phyloP scores from a whole-genome alignment of 371 early-diverging fungal genomes.

The Lichtheimia ramosa region DNA sequence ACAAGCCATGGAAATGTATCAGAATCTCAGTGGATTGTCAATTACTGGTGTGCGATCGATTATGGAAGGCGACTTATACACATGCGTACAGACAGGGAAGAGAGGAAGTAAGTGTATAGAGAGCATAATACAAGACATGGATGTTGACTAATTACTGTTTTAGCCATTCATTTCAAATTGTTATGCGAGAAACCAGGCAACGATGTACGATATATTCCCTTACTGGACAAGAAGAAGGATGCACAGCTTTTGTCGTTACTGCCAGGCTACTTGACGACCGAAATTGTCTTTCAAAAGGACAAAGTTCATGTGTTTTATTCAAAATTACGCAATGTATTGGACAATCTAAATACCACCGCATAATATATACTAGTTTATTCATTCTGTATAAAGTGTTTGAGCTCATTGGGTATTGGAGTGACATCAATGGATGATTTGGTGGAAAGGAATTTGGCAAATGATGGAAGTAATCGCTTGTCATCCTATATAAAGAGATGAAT shows the following conservation, averaged over 20 bases:
- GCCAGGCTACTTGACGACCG: slow-evolving; percentile 13
- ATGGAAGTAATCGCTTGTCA: slow-evolving; percentile 41
- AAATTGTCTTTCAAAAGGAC: slow-evolving; percentile 17
- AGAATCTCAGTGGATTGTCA: slow-evolving; percentile 16
- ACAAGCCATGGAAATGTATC: slow-evolving; percentile 11
- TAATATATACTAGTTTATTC: background rate
- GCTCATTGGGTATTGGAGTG: slow-evolving; percentile 56
- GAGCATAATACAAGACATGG: background rate
- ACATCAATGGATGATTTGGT: slow-evolving; percentile 42
- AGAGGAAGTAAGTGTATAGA: slow-evolving; percentile 20
- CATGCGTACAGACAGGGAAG: slow-evolving; percentile 19
- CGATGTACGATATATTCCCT: slow-evolving; percentile 18
- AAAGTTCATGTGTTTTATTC: slow-evolving; percentile 16
- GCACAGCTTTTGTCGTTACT: slow-evolving; percentile 11
- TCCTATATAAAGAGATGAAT: slow-evolving; percentile 28
- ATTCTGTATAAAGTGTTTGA: slow-evolving; percentile 18
- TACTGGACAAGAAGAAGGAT: slow-evolving; percentile 17
- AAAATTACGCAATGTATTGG: slow-evolving; percentile 9
- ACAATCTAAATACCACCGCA: background rate
- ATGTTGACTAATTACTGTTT: background rate
- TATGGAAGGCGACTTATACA: slow-evolving; percentile 12
- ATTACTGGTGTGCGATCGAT: slow-evolving; percentile 15
- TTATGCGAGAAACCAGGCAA: background rate
- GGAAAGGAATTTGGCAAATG: slow-evolving; percentile 51
- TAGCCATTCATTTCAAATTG: slow-evolving; percentile 25